A percentile compares a stretch with the other conserved stretches of the same genome.
These are phyloP conservation scores for Epichloe scottii DNA, from an alignment of 2,329 filamentous ascomycete species.

Conservation along the genomic window DNA sequence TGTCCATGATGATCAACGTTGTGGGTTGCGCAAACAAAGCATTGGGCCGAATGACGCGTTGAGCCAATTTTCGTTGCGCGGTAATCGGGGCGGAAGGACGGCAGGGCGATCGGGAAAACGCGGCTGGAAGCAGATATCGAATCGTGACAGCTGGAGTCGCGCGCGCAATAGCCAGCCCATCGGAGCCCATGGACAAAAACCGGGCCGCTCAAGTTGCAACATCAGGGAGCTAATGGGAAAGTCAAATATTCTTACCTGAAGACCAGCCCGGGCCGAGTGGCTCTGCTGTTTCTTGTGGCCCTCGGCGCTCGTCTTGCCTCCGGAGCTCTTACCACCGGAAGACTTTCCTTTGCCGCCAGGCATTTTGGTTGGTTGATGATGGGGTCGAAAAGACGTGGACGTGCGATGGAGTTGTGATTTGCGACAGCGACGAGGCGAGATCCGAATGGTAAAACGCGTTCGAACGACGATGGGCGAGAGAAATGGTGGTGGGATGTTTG, in stretches of 20 bases:
- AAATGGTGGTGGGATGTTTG: slow-evolving; percentile 1
- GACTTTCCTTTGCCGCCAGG: slow-evolving; percentile 91
- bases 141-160: slow-evolving; percentile 10
- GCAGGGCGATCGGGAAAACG: not conserved
- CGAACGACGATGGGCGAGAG: not conserved
- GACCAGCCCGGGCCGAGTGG: slow-evolving; percentile 87
- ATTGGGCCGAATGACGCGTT: not conserved
- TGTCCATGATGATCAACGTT: not conserved
- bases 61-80: not conserved
- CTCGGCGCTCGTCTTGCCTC: slow-evolving; percentile 58
- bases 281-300: slow-evolving; percentile 80
- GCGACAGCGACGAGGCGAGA: not conserved
- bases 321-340: slow-evolving; percentile 75
- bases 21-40: not conserved
- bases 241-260: slow-evolving; percentile 56
- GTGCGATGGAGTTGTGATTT: not conserved
- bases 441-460: slow-evolving; percentile 4
- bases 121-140: not conserved
- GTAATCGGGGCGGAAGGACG: not conserved
- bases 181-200: not conserved
- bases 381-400: not conserved
- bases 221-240: slow-evolving; percentile 7
- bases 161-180: slow-evolving; percentile 5
- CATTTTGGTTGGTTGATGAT: slow-evolving; percentile 25
- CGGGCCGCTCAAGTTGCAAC: not conserved